Evolutionary conservation across 2,329 filamentous ascomycete genomes (phyloP).

Genomic region (Fusarium hostae): DNA sequence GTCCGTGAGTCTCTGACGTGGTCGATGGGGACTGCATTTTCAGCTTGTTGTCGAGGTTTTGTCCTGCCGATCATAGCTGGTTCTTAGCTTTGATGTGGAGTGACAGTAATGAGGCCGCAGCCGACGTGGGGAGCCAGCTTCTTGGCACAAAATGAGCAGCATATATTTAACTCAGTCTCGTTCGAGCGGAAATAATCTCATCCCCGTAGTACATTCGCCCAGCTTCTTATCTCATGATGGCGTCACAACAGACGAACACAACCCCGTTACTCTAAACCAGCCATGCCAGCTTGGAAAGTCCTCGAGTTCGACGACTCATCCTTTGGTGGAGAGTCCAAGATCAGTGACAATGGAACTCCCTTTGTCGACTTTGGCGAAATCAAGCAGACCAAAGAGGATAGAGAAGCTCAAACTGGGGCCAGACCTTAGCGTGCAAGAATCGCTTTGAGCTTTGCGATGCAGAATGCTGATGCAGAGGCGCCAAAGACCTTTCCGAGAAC

Average conservation of each 20-base stretch:
- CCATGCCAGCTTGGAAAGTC: background rate
- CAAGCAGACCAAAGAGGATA: fast-evolving
- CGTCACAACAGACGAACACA: background rate
- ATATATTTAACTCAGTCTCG: too few relatives aligned
- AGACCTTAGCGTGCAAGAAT: fast-evolving
- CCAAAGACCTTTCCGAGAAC: background rate
- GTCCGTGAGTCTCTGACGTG: fast-evolving
- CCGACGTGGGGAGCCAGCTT: too few relatives aligned
- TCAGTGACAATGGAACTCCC: fast-evolving
- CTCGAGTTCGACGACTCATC: background rate
- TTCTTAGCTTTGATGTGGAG: fast-evolving
- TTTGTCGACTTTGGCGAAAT: background rate
- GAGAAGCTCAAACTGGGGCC: background rate
- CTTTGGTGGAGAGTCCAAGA: background rate
- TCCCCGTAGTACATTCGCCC: too few relatives aligned
- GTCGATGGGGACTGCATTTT: background rate
- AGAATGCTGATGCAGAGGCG: background rate
- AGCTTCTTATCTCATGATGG: too few relatives aligned
- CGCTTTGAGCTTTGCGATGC: background rate
- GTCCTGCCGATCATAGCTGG: background rate
- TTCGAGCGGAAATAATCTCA: too few relatives aligned
- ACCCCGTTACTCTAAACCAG: background rate
- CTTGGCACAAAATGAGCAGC: background rate
- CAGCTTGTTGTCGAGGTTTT: background rate
- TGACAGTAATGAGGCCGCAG: too few relatives aligned